Evolutionary conservation across 768 basidiomycete species (phyloP), one percentile per base, ranked within the genome.

Genomic region (Termitomyces sp.): DNA sequence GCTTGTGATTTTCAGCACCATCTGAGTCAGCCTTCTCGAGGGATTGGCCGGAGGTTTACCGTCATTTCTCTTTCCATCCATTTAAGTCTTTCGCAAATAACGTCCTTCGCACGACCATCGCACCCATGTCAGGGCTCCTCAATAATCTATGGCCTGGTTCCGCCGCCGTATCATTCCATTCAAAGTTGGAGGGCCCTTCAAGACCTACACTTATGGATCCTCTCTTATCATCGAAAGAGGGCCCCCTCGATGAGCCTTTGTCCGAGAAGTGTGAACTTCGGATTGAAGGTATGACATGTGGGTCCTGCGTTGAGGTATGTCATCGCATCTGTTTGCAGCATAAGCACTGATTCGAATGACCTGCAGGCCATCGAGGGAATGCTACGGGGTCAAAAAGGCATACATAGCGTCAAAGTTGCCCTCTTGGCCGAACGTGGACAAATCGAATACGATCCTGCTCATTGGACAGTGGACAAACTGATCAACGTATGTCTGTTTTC

Each of bases 381-480:
- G 77, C 81, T 96, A 22, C 78, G 86, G 66, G 77, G 77, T 18
- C 92, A 95, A 69, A 75, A 84, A n/a, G 97, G 97, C n/a, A 94
- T 99, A 51, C 74, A 85, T 60, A 90, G 88, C 12, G 74, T 97
- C 60, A 93, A 94, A 68, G 94, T 99, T n/a, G 95, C 95, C 24
- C 81, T 99, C n/a, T 81, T 99, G 26, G 93, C 97, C 13, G 96
- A 99, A 71, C 86, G 96, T 15, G 96, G 87, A 4, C 81, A 92
- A 47, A 76, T 99, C 62, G 94, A 96, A 69, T 99, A 89, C 65
- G 94, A 98, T 65, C 84, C 91, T 1, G 66, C 74, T 0, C 67
- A 75, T n/a, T 99, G 97, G 97, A 82, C 79, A 34, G 72, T 83
- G 9, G 90, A 86, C 48, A 93, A 90, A 69, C 81, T 99, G 54